Conservation (phyloP, 352 stramenopile genomes). For the Globisporangium cylindrosporum region DNA sequence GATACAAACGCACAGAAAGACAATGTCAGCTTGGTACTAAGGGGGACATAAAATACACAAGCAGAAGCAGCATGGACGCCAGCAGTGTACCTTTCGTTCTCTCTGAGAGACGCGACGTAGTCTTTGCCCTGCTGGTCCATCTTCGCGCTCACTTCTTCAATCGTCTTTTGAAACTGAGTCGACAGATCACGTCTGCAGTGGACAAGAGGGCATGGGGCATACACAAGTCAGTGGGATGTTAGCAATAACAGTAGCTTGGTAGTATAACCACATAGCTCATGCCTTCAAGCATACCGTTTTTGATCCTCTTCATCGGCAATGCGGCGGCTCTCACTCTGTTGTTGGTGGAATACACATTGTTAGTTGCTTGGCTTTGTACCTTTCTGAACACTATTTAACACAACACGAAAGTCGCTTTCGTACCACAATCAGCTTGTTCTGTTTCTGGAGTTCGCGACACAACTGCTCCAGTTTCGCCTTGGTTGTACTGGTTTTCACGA, state of each 20-base stretch:
- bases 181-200: constrained; percentile 59
- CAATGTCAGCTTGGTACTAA: background rate
- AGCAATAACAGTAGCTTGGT: background rate
- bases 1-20: background rate
- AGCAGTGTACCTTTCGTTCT: constrained; percentile 60
- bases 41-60: background rate
- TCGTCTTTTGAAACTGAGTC: constrained; percentile 81
- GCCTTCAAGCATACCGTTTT: constrained; percentile 42
- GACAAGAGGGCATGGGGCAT: background rate
- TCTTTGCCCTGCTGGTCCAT: constrained; percentile 86
- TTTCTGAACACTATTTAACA: background rate
- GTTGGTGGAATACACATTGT: background rate
- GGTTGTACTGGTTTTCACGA: constrained; percentile 57
- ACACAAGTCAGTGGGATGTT: constrained; percentile 1
- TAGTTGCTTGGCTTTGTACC: background rate
- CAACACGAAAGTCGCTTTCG: background rate
- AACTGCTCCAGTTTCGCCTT: constrained; percentile 83
- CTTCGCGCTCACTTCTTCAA: constrained; percentile 86
- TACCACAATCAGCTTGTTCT: constrained; percentile 86
- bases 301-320: constrained; percentile 84
- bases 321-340: constrained; percentile 66
- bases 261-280: background rate
- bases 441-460: constrained; percentile 83
- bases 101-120: constrained; percentile 79
- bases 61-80: background rate